A percentile compares a stretch with the other conserved stretches of the same genome.
phyloP scores from a whole-genome alignment of 176 grass and related monocot genomes.

The Hordeum vulgare region DNA sequence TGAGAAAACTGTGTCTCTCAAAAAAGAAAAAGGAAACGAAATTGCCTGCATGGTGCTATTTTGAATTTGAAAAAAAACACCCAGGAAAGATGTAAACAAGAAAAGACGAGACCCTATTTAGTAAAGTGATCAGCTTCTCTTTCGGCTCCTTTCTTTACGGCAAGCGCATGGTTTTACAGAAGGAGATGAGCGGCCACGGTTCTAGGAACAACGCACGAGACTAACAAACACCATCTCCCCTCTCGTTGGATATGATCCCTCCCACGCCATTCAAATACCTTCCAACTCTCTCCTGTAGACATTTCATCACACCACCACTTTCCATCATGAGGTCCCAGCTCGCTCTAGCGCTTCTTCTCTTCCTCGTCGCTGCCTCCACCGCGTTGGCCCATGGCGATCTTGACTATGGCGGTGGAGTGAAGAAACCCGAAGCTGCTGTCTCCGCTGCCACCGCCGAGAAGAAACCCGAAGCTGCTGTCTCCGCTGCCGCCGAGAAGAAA shows the following conservation, averaged over 20 bases:
- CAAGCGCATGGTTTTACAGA: not conserved
- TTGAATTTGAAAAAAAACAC: not conserved
- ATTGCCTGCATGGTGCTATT: not conserved
- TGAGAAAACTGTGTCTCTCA: no score
- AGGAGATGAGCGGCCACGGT: not conserved
- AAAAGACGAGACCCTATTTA: not conserved
- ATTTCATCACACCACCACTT: not conserved
- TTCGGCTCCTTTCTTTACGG: not conserved
- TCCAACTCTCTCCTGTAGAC: not conserved
- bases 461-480: no score
- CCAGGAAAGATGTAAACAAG: not conserved
- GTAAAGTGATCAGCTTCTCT: not conserved
- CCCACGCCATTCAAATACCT: constrained; percentile 10
- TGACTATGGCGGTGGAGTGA: not conserved
- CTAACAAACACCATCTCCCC: not conserved
- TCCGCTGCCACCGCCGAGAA: no score
- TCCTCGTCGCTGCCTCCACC: not conserved
- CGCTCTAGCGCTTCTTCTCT: not conserved
- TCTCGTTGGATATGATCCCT: not conserved
- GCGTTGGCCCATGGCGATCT: not conserved
- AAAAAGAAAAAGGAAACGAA: no score
- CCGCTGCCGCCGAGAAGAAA: no score
- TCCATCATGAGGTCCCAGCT: not conserved
- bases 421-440: not conserved
- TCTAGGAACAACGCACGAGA: not conserved